Evolutionary conservation across 768 basidiomycete genomes (phyloP).

Genomic region (Gymnopilus dilepis): DNA sequence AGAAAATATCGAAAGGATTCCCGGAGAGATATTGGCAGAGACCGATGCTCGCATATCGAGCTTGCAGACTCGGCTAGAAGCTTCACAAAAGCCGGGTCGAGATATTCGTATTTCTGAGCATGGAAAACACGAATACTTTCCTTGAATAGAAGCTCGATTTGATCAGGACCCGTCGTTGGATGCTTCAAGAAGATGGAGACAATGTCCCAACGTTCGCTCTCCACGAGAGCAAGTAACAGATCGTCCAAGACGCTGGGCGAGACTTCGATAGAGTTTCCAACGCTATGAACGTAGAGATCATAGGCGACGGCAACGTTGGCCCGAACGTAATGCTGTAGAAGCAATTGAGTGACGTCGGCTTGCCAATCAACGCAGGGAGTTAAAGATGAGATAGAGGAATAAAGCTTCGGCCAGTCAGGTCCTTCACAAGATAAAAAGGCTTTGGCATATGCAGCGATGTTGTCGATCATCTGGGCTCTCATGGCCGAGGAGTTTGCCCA

Average conservation of each 20-base stretch:
- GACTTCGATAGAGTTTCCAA: conserved; percentile 25
- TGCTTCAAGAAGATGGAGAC: conserved; percentile 42
- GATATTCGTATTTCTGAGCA: conserved; percentile 33
- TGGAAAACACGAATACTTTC: conserved; percentile 45
- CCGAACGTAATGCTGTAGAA: conserved; percentile 17
- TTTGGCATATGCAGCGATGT: conserved; percentile 41
- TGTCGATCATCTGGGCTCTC: conserved; percentile 34
- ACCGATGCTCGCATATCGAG: conserved; percentile 38
- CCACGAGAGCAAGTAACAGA: conserved; percentile 40
- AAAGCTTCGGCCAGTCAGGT: conserved; percentile 33
- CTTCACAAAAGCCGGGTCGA: conserved; percentile 35
- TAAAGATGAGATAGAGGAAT: conserved; percentile 31
- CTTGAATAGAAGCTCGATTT: conserved; percentile 42
- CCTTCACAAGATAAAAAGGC: conserved; percentile 35
- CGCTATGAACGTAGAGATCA: conserved; percentile 35
- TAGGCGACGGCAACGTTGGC: conserved; percentile 15
- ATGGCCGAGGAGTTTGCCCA: conserved; percentile 29
- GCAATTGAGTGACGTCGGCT: conserved; percentile 31
- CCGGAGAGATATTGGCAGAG: conserved; percentile 38
- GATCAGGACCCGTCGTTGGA: conserved; percentile 32
- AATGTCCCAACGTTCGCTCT: conserved; percentile 31
- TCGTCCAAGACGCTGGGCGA: conserved; percentile 28
- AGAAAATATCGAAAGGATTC: conserved; percentile 56
- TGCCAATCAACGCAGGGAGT: conserved; percentile 32
- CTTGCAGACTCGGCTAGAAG: conserved; percentile 40